A percentile compares a stretch with the other conserved stretches of the same genome.
These are phyloP conservation scores for Gonium pectorale DNA, from an alignment of 139 green algal species.

Conservation along the genomic window DNA sequence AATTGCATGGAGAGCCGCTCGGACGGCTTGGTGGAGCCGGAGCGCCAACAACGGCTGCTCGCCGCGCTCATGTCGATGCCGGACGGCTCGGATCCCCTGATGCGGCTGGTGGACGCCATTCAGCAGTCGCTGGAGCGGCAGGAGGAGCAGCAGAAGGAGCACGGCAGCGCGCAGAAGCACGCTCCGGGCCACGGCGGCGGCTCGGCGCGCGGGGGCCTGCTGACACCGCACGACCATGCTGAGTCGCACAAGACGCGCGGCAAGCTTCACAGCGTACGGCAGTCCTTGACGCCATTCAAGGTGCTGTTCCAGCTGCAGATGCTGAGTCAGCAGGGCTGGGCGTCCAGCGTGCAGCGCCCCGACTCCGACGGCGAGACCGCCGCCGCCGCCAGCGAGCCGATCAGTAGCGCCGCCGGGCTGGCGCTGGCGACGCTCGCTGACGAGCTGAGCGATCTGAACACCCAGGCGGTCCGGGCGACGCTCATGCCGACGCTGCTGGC, in stretches of 20 bases:
- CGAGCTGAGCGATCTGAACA: constrained; percentile 21
- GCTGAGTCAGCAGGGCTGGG: constrained; percentile 1
- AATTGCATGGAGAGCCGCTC: constrained; percentile 19
- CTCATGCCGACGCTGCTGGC: constrained; percentile 35
- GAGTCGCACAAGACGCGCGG: constrained; percentile 8
- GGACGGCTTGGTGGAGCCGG: neutral
- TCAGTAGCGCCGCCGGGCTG: too few species aligned
- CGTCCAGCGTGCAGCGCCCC: neutral
- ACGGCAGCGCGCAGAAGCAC: too few species aligned
- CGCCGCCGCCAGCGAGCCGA: neutral
- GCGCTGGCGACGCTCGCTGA: neutral
- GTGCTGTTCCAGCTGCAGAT: constrained; percentile 31
- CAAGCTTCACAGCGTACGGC: constrained; percentile 24
- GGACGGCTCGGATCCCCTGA: neutral
- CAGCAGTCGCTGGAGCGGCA: neutral
- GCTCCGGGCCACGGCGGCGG: neutral
- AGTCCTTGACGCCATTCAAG: constrained; percentile 14
- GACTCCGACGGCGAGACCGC: neutral
- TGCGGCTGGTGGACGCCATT: neutral
- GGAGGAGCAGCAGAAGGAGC: constrained; percentile 22
- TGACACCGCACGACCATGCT: constrained; percentile 4
- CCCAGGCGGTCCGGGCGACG: neutral
- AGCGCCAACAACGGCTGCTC: constrained; percentile 16
- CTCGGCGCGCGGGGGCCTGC: neutral
- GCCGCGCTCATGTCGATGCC: neutral